A percentile compares a stretch with the other conserved stretches of the same genome.
Evolutionary conservation across 768 basidiomycete species (phyloP).

Genomic region (Termitomyces sp.): DNA sequence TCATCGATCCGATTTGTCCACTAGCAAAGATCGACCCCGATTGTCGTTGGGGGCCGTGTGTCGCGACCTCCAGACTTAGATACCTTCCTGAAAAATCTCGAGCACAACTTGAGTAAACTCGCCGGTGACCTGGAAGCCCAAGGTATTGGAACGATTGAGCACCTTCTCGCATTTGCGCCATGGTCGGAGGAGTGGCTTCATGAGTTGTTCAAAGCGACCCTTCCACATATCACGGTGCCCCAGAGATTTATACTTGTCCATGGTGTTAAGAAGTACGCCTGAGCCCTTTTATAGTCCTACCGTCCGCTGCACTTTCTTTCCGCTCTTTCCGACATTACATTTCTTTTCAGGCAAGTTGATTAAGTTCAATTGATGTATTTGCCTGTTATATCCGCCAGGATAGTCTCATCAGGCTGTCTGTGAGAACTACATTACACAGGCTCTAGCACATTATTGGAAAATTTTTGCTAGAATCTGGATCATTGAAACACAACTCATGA

Average conservation of each 20-base stretch:
- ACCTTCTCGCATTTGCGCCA: not conserved
- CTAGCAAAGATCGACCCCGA: not conserved
- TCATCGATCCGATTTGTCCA: not conserved
- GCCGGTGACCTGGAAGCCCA: not conserved
- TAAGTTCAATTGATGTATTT: not conserved
- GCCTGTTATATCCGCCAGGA: not conserved
- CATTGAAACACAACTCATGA: not conserved
- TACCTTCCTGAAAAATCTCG: not conserved
- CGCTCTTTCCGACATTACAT: not conserved
- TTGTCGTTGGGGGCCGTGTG: not conserved
- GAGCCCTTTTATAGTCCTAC: not conserved
- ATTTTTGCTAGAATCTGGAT: not conserved
- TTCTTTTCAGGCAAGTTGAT: not conserved
- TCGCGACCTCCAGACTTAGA: not conserved
- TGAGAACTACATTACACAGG: not conserved
- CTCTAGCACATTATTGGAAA: not conserved
- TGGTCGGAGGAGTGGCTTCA: slow-evolving; percentile 4
- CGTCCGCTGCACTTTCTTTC: not conserved
- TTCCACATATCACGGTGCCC: not conserved
- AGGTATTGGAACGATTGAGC: not conserved
- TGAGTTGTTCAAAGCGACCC: not conserved
- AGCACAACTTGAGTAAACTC: not conserved
- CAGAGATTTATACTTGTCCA: slow-evolving; percentile 4
- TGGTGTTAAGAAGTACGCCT: not conserved
- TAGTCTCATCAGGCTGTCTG: not conserved